These are phyloP conservation scores for Pythium myriotylum DNA, from an alignment of 352 stramenopile species.

Conservation along the genomic window DNA sequence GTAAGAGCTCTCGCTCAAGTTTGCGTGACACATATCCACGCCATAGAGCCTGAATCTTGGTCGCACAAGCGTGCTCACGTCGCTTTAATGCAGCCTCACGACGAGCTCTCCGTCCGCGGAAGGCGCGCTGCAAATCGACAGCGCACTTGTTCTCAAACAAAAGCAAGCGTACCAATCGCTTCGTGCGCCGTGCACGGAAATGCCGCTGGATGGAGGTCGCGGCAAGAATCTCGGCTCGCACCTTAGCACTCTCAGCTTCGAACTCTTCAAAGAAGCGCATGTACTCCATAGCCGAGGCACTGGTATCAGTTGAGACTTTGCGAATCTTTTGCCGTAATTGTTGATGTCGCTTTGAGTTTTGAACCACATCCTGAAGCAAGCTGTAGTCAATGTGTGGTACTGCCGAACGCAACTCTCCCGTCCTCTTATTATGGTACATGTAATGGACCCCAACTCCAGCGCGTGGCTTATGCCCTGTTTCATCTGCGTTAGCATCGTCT, in stretches of 20 bases:
- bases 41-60: constrained; percentile 56
- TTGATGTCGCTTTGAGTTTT: constrained; percentile 68
- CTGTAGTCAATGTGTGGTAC: constrained; percentile 60
- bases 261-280: constrained; percentile 72
- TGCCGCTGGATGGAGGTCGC: constrained; percentile 67
- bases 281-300: constrained; percentile 70
- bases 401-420: constrained; percentile 43
- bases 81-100: constrained; percentile 36
- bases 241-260: constrained; percentile 58
- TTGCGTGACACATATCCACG: constrained; percentile 40
- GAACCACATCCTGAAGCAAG: constrained; percentile 71
- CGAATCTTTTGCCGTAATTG: constrained; percentile 57
- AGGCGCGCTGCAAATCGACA: constrained; percentile 64
- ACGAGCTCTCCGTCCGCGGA: constrained; percentile 57
- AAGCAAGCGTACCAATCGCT: constrained; percentile 42
- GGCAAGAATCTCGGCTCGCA: constrained; percentile 46
- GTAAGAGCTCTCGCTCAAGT: constrained; percentile 28
- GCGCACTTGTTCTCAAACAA: constrained; percentile 62
- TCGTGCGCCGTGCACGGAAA: constrained; percentile 52
- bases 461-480: constrained; percentile 4
- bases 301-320: constrained; percentile 45
- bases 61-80: constrained; percentile 38
- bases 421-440: constrained; percentile 67
- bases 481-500: neutral
- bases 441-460: constrained; percentile 39